These are phyloP conservation scores for Colletotrichum brevisporum DNA, from an alignment of 2,329 filamentous ascomycete species.

Conservation along the genomic window DNA sequence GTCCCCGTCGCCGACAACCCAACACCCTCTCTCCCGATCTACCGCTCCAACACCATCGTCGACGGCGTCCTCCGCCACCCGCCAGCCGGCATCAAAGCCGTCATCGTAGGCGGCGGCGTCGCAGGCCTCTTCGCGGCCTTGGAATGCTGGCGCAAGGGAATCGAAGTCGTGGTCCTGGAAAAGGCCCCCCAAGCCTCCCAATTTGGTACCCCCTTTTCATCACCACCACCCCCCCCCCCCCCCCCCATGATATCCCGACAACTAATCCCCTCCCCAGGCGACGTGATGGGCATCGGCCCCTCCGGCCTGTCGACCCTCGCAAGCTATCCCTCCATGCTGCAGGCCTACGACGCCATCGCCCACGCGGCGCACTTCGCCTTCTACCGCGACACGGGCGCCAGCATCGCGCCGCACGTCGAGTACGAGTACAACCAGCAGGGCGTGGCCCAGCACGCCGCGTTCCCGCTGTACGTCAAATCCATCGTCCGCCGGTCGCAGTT, in stretches of 20 bases:
- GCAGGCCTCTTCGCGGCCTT: slow-evolving; percentile 36
- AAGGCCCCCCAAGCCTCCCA: neutral
- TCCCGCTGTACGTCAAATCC: neutral
- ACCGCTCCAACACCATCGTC: neutral
- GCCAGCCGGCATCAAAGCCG: slow-evolving; percentile 26
- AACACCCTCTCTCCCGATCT: neutral
- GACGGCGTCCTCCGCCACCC: slow-evolving; percentile 31
- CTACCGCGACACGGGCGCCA: neutral
- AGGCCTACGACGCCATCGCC: neutral
- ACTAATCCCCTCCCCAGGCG: neutral
- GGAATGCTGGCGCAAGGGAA: slow-evolving; percentile 42
- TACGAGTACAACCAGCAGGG: neutral
- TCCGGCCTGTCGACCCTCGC: slow-evolving; percentile 13
- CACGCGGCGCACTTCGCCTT: neutral
- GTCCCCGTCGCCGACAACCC: neutral
- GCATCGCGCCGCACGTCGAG: neutral
- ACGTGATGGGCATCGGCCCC: slow-evolving; percentile 26
- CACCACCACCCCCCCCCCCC: no score
- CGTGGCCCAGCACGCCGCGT: slow-evolving; percentile 4
- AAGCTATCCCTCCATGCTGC: neutral
- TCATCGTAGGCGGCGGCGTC: slow-evolving; percentile 40
- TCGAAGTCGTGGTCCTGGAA: slow-evolving; percentile 40
- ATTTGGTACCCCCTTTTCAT: neutral
- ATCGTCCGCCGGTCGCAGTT: neutral
- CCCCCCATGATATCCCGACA: neutral